Evolutionary conservation across 306 rosid genomes (phyloP), one percentile per base, ranked within the genome.

Genomic region (Prunus fruticosa): DNA sequence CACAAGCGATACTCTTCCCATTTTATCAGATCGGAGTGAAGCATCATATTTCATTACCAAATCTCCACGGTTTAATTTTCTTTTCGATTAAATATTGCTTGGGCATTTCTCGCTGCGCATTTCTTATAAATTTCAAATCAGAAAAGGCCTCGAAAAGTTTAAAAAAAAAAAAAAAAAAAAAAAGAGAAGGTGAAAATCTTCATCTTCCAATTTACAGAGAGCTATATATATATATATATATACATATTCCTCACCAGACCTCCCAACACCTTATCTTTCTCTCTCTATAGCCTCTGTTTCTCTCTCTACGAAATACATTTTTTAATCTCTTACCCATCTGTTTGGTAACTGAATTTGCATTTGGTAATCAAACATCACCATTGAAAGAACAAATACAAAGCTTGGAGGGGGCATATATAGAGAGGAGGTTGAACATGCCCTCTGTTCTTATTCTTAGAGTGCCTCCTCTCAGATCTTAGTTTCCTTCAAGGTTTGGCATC

Each of bases 381-480:
- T 89, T 83, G 88, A 76, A 84, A 88, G 87, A 81, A 78, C 81
- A 76, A 86, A 80, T 27, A 74, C 70, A 85, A 81, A 82, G 84
- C 80, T 43, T 57, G 88, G 75, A 85, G 88, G 90, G 88, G 91
- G 92, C 91, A 82, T 80, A 72, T 62, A 75, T 34, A 77, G 74
- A 82, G 82, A 79, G 81, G 88, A 90, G 85, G 87, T 76, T 84
- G 96, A 90, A 83, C 88, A 88, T 89, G 76, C 84, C 86, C 84
- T 87, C 84, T 86, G 87, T 89, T 88, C 88, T 82, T 86, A 86
- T 76, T 83, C 90, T 85, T 80, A 80, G 80, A 79, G 87, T 89
- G 90, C 93, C 93, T 91, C 95, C 97, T 91, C 92, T 89, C 93
- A 90, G 96, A 93, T 93, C 98, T 90, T 88, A 79, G 76, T 65